A percentile compares a stretch with the other conserved stretches of the same genome.
phyloP scores from a whole-genome alignment of 139 green algal genomes.

The Haematococcus sp. region DNA sequence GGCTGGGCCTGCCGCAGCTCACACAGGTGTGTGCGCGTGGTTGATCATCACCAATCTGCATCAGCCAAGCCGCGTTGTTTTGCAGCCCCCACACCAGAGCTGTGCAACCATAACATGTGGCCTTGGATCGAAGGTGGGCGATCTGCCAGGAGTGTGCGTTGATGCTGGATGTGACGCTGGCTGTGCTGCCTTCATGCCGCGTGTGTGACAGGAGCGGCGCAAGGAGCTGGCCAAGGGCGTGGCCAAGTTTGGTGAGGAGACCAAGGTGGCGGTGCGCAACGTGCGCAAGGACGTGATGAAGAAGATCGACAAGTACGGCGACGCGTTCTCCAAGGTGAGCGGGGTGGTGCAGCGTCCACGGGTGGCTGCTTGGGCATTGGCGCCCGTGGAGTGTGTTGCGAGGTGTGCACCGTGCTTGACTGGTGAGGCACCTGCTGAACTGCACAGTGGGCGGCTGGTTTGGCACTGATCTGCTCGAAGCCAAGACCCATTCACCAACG shows the following conservation, averaged over 20 bases:
- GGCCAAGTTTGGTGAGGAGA: slow-evolving; percentile 89
- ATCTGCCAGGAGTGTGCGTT: too few relatives aligned
- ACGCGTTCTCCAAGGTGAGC: slow-evolving; percentile 24
- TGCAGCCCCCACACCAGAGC: not conserved
- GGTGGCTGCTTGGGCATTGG: too few relatives aligned
- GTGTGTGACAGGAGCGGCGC: slow-evolving; percentile 91
- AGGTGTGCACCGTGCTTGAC: too few relatives aligned
- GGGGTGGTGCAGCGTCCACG: not conserved
- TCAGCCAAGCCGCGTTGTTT: not conserved
- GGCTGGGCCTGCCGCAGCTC: slow-evolving; percentile 86
- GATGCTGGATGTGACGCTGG: too few relatives aligned
- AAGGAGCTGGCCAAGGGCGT: slow-evolving; percentile 87
- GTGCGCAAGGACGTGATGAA: slow-evolving; percentile 91
- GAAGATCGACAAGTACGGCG: slow-evolving; percentile 54
- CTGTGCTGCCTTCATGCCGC: too few relatives aligned
- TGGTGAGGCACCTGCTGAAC: too few relatives aligned
- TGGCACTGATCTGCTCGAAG: too few relatives aligned
- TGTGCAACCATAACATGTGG: not conserved
- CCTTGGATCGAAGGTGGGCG: not conserved
- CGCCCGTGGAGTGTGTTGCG: too few relatives aligned
- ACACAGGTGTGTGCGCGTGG: slow-evolving; percentile 62
- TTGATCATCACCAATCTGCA: not conserved
- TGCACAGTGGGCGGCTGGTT: too few relatives aligned
- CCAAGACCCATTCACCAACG: too few relatives aligned
- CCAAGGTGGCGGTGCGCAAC: slow-evolving; percentile 92